A percentile compares a stretch with the other conserved stretches of the same genome.
Evolutionary conservation across 495 filamentous ascomycete genomes (phyloP).

Genomic region (Penicillium coffeae): DNA sequence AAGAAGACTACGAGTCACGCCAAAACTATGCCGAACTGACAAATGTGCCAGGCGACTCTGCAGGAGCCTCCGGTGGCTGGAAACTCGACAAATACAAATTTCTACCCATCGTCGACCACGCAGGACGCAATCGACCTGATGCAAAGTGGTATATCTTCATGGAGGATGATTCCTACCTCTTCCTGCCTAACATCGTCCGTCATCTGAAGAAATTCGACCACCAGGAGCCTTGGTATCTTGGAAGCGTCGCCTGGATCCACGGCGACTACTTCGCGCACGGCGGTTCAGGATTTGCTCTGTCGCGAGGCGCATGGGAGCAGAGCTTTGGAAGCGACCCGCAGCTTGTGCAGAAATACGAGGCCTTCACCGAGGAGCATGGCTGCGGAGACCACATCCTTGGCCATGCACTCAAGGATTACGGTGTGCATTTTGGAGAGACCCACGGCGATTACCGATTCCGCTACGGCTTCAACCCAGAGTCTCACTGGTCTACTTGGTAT

Average conservation of each 20-base stretch:
- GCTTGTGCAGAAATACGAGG: conserved; percentile 31
- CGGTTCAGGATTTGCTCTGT: conserved; percentile 57
- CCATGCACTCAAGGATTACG: conserved; percentile 42
- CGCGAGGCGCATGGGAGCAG: conserved; percentile 44
- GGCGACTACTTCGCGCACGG: conserved; percentile 53
- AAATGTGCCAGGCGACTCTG: conserved; percentile 18
- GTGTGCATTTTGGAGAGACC: conserved; percentile 37
- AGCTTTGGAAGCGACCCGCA: conserved; percentile 28
- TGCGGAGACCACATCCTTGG: conserved; percentile 50
- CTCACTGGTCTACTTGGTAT: conserved; percentile 36
- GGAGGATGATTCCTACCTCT: conserved; percentile 58
- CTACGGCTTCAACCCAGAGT: conserved; percentile 40
- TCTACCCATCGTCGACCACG: conserved; percentile 40
- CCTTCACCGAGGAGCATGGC: conserved; percentile 36
- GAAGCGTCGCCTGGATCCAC: conserved; percentile 43
- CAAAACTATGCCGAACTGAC: conserved; percentile 19
- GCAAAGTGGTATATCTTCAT: conserved; percentile 61
- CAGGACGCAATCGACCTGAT: conserved; percentile 33
- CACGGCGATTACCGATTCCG: conserved; percentile 39
- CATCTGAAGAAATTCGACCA: conserved; percentile 46
- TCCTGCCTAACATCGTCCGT: conserved; percentile 52
- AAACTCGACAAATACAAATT: conserved; percentile 51
- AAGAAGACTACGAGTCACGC: conserved; percentile 19
- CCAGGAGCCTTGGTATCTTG: conserved; percentile 47
- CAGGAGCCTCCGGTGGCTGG: conserved; percentile 29